These are phyloP conservation scores for Aphelidium insulamus DNA, from an alignment of 371 early-diverging fungal genomes.

Conservation along the genomic window DNA sequence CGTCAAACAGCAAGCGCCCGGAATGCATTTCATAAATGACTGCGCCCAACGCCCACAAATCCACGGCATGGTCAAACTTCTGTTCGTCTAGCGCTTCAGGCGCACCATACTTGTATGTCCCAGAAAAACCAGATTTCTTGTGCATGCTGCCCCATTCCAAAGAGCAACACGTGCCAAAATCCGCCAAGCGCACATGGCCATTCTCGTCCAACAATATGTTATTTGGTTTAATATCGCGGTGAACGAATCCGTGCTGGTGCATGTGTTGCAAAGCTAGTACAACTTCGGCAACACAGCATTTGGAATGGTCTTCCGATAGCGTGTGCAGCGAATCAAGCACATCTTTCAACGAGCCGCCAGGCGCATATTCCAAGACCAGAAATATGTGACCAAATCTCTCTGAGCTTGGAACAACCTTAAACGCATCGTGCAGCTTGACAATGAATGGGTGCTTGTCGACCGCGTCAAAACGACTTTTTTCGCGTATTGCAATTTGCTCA, in stretches of 20 bases:
- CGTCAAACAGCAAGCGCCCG: slow-evolving; percentile 28
- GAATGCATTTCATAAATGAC: slow-evolving; percentile 21
- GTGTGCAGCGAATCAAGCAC: no score
- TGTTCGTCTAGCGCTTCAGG: slow-evolving; percentile 41
- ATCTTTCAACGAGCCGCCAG: no score
- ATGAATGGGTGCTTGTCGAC: no score
- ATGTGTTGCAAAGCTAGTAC: slow-evolving; percentile 48
- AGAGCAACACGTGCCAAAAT: slow-evolving; percentile 59
- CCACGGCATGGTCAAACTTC: slow-evolving; percentile 21
- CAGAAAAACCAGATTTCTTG: no score
- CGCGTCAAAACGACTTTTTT: no score
- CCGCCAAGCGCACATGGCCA: slow-evolving; percentile 47
- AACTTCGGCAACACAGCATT: slow-evolving; percentile 63
- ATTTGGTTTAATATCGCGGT: slow-evolving; percentile 42
- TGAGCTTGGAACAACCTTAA: no score
- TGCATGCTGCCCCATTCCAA: no score
- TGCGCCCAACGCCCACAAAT: slow-evolving; percentile 41
- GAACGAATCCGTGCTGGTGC: slow-evolving; percentile 47
- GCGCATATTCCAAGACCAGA: no score
- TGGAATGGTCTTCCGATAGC: no score
- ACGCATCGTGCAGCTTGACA: no score
- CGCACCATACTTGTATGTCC: slow-evolving; percentile 70
- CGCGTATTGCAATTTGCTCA: no score
- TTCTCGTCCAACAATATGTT: slow-evolving; percentile 34
- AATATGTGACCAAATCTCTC: no score